phyloP scores from a whole-genome alignment of 371 early-diverging fungal species.

The Mortierella sp. region DNA sequence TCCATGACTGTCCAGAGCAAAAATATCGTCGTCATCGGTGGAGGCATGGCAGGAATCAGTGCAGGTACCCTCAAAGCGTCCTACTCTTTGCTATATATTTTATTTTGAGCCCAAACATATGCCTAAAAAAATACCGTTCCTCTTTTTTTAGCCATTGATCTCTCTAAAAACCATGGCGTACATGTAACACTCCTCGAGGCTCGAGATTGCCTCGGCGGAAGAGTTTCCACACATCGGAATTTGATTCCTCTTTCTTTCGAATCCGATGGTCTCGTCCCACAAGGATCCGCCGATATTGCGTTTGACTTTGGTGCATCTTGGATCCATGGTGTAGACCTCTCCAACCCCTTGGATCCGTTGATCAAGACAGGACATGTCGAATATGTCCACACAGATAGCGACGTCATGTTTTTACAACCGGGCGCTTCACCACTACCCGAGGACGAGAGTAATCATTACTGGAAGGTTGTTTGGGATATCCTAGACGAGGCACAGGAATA shows the following conservation, averaged over 20 bases:
- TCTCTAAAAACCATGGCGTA: conserved; percentile 26
- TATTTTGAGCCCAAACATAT: too few relatives aligned
- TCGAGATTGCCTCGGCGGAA: conserved; percentile 41
- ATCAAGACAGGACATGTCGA: conserved; percentile 23
- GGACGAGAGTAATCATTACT: conserved; percentile 35
- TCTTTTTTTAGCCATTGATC: conserved; percentile 22
- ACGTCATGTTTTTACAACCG: conserved; percentile 25
- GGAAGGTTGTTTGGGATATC: conserved; percentile 49
- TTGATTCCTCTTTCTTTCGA: conserved; percentile 16
- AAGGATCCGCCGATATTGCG: conserved; percentile 18
- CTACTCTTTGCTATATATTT: too few relatives aligned
- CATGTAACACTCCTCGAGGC: conserved; percentile 50
- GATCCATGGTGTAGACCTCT: conserved; percentile 47
- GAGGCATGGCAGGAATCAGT: conserved; percentile 44
- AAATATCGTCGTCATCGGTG: conserved; percentile 46
- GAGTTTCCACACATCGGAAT: conserved; percentile 36
- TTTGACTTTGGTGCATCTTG: conserved; percentile 55
- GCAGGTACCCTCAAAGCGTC: conserved; percentile 23
- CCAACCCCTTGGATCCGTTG: conserved; percentile 28
- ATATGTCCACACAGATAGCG: conserved; percentile 38
- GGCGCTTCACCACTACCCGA: not conserved
- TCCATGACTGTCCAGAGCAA: conserved; percentile 20
- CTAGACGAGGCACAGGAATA: conserved; percentile 37
- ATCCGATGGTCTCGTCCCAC: conserved; percentile 15
- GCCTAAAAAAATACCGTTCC: not conserved